A percentile compares a stretch with the other conserved stretches of the same genome.
These are phyloP conservation scores for Cyclospora cayetanensis DNA, from an alignment of 169 alveolate genomes.

Conservation along the genomic window DNA sequence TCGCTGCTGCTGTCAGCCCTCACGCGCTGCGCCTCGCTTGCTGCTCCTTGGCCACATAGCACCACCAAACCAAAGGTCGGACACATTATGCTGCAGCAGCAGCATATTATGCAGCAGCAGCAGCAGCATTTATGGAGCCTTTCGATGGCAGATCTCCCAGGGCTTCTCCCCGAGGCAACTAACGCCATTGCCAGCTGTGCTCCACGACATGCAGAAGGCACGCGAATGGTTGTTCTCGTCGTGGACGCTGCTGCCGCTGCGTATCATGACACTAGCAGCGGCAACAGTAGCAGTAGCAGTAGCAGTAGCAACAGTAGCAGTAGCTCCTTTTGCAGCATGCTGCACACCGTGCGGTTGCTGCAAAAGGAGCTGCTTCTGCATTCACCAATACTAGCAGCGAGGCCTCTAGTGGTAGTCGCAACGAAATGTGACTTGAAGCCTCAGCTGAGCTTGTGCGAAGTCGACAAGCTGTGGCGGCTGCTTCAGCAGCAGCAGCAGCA, in stretches of 20 bases:
- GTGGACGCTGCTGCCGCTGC: not conserved
- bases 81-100: not conserved
- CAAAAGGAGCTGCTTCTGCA: not conserved
- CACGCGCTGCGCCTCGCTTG: constrained; percentile 48
- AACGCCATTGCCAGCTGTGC: not conserved
- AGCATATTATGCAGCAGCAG: not conserved
- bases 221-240: not conserved
- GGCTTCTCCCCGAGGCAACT: not conserved
- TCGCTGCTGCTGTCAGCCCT: constrained; percentile 61
- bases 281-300: no score
- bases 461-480: constrained; percentile 26
- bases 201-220: not conserved
- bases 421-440: constrained; percentile 13
- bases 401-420: not conserved
- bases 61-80: constrained; percentile 69
- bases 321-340: not conserved
- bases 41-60: constrained; percentile 67
- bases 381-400: not conserved
- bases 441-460: not conserved
- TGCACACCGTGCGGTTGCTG: not conserved
- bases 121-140: not conserved
- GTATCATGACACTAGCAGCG: not conserved
- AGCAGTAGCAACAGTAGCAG: not conserved
- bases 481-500: constrained; percentile 12
- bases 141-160: constrained; percentile 29